Evolutionary conservation across 2,329 filamentous ascomycete species (phyloP).

Genomic region (Ophiostoma tasmaniense): DNA sequence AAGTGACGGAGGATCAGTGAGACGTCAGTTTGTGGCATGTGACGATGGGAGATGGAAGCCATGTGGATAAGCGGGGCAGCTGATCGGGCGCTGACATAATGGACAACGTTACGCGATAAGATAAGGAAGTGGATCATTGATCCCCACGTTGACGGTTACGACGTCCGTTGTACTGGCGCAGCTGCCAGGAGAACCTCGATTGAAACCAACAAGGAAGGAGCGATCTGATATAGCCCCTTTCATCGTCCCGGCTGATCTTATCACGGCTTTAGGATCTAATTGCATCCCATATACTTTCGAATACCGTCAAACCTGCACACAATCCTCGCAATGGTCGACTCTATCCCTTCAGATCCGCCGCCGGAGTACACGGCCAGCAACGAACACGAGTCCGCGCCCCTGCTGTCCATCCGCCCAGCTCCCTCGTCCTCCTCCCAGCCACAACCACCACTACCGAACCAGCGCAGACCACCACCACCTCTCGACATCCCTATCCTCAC

Average conservation of each 20-base stretch:
- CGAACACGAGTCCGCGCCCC: conserved; percentile 30
- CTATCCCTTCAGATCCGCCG: conserved; percentile 32
- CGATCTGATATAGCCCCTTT: background rate
- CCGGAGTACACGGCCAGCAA: conserved; percentile 38
- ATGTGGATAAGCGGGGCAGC: background rate
- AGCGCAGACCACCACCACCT: conserved; percentile 48
- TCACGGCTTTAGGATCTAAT: background rate
- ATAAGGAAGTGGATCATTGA: background rate
- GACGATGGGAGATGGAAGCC: background rate
- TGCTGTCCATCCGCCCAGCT: background rate
- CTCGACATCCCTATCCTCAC: conserved; percentile 73
- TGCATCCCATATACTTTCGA: background rate
- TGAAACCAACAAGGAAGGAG: background rate
- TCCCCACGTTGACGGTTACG: background rate
- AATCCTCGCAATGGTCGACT: background rate
- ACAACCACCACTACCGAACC: conserved; percentile 27
- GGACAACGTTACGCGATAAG: background rate
- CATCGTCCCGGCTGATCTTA: background rate
- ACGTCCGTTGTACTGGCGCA: background rate
- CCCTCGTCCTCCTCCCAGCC: conserved; percentile 18
- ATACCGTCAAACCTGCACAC: conserved; percentile 4
- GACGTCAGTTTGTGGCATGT: background rate
- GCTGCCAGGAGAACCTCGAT: background rate
- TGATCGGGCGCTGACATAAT: background rate
- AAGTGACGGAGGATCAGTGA: background rate